Base-by-base conservation (phyloP, 257 asterid genomes). In the Parsonsia alboflavescens region DNA sequence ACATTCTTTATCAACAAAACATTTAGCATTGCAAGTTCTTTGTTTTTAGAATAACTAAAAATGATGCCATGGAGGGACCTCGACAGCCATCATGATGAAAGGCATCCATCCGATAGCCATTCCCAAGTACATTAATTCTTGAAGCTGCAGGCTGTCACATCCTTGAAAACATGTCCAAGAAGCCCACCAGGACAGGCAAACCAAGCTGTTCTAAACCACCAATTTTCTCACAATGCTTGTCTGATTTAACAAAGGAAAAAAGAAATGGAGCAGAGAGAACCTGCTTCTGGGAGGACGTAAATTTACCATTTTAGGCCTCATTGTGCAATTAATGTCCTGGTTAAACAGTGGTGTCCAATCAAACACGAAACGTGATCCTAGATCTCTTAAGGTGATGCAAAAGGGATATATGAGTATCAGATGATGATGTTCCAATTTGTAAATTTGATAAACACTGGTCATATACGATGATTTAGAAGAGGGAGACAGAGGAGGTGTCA, bases 51-150 rank as follows among this genome's bases (percentile, higher is more conserved):
- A 54, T 26, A 62, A 73, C 44, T 63, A 62, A 78, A 73, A 33
- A 33, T 33, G 39, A 5, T 41, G 58, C 2, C 39, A 42, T 58
- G 26, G 74, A 50, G 75, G 72, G 75, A 6, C 66, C 78, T 73
- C 53, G 7, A 52, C 28, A 28, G 72, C 66, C 75, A 76, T 76
- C 71, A 76, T 76, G 53, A 76, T 76, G 53, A 59, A 57, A 24
- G 70, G 75, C 71, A 58, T 76, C 66, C 80, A 70, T 28, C 39
- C 39, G 39, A 33, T 33, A 1, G 2, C 39, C 1, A 33, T 33
- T 33, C 71, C 30, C 71, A 58, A 69, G 44, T 28, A 59, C 53
- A 71, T 28, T 17, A 69, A 7, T n/a, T 63, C 42, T 56, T 62
- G 36, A 26, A 57, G 54, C 19, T 39, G 67, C 73, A 54, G 76